phyloP scores from a whole-genome alignment of 1,139 yeast species.

The Geotrichum fermentans region DNA sequence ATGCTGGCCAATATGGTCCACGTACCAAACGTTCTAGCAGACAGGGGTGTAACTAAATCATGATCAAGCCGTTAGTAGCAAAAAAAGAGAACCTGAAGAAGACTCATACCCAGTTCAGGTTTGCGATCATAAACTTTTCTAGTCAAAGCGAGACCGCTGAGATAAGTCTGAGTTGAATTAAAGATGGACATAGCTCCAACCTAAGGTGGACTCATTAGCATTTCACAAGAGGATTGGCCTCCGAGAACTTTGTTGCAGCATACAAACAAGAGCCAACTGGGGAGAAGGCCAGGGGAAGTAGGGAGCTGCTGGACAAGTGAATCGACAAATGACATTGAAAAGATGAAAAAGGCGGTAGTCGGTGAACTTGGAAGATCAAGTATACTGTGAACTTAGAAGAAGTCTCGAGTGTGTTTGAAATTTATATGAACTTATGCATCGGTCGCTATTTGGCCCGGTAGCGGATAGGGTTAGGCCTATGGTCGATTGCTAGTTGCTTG shows the following conservation, averaged over 20 bases:
- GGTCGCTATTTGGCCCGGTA: no score
- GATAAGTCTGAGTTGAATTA: constrained; percentile 85
- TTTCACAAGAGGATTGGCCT: no score
- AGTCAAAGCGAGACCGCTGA: constrained; percentile 66
- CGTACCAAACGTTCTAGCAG: constrained; percentile 95
- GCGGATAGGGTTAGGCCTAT: no score
- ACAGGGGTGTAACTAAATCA: constrained; percentile 54
- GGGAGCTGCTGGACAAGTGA: constrained; percentile 35
- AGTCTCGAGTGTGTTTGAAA: neutral
- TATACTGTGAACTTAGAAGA: neutral
- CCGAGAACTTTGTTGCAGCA: no score
- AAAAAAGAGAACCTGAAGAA: neutral
- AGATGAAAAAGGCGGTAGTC: neutral
- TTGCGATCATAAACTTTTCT: constrained; percentile 69
- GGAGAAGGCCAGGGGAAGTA: constrained; percentile 48
- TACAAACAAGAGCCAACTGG: constrained; percentile 64
- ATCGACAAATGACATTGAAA: constrained; percentile 15
- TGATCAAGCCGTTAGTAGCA: neutral
- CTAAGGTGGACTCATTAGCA: no score
- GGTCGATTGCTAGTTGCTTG: no score
- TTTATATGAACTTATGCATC: neutral
- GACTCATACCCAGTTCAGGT: constrained; percentile 45
- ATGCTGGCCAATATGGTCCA: constrained; percentile 90
- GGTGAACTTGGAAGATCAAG: neutral
- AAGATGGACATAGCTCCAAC: constrained; percentile 85